Evolutionary conservation across 345 rosid genomes (phyloP).

Genomic region (Eucalyptus polybractea): DNA sequence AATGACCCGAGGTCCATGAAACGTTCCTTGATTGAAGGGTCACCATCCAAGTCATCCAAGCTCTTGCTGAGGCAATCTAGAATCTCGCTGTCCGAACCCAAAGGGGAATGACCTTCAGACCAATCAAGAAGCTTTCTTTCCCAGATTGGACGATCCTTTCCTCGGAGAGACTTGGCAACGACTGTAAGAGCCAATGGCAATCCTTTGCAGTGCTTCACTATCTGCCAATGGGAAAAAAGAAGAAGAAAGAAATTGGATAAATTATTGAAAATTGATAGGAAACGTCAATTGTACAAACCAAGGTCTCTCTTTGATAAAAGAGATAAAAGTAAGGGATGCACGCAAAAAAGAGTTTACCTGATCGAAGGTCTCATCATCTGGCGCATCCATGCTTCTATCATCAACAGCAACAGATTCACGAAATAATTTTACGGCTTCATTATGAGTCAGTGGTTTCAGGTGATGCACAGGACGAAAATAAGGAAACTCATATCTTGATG

Average conservation of each 20-base stretch:
- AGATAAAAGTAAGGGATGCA: not conserved
- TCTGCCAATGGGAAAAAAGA: not conserved
- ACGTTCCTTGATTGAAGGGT: slow-evolving; percentile 17
- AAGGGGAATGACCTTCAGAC: slow-evolving; percentile 11
- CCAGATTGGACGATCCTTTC: not conserved
- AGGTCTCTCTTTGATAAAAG: not conserved
- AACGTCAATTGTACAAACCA: not conserved
- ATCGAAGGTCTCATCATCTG: not conserved
- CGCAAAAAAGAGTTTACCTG: fast-evolving
- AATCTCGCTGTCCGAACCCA: slow-evolving; percentile 5
- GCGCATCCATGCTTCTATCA: not conserved
- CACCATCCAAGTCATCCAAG: slow-evolving; percentile 13
- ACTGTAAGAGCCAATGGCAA: not conserved
- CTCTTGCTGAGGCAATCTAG: slow-evolving; percentile 27
- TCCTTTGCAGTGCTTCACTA: too few species aligned
- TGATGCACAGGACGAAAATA: slow-evolving; percentile 3
- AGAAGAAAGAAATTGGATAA: not conserved
- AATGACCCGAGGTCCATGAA: slow-evolving; percentile 50
- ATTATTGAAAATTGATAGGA: not conserved
- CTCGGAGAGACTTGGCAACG: not conserved
- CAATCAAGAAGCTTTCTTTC: not conserved
- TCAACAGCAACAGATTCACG: not conserved
- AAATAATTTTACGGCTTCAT: slow-evolving; percentile 32
- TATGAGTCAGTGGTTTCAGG: slow-evolving; percentile 16
- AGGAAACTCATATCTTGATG: slow-evolving; percentile 36